Evolutionary conservation across 371 early-diverging fungal genomes (phyloP).

Genomic region (Syncephalastrum contaminatum): DNA sequence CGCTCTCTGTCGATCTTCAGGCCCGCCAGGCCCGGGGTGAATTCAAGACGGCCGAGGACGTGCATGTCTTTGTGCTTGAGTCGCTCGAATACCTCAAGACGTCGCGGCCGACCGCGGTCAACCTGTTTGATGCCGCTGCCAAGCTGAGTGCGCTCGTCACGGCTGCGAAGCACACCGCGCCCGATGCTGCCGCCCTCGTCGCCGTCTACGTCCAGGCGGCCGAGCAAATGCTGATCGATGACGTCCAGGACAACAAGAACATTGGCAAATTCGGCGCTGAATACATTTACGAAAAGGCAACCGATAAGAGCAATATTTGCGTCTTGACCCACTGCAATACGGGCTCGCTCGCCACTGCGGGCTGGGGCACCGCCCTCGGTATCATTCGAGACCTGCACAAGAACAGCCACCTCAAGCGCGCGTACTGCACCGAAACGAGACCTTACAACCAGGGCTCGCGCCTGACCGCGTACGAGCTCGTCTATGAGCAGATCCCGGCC

Average conservation of each 20-base stretch:
- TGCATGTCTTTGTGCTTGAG: slow-evolving; percentile 51
- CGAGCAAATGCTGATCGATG: slow-evolving; percentile 83
- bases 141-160: slow-evolving; percentile 56
- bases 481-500: slow-evolving; percentile 88
- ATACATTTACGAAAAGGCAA: slow-evolving; percentile 49
- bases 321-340: slow-evolving; percentile 97
- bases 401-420: slow-evolving; percentile 64
- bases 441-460: slow-evolving; percentile 97
- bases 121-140: slow-evolving; percentile 90
- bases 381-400: slow-evolving; percentile 82
- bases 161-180: slow-evolving; percentile 15
- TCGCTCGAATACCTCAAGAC: slow-evolving; percentile 82
- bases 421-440: slow-evolving; percentile 94
- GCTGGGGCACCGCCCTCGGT: slow-evolving; percentile 86
- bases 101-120: slow-evolving; percentile 96
- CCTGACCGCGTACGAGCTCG: slow-evolving; percentile 93
- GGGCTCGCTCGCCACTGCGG: slow-evolving; percentile 86
- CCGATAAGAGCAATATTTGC: slow-evolving; percentile 45
- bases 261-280: slow-evolving; percentile 86
- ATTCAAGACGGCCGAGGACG: slow-evolving; percentile 44
- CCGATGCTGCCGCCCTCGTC: slow-evolving; percentile 41
- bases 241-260: slow-evolving; percentile 84
- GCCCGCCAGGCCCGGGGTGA: slow-evolving; percentile 27
- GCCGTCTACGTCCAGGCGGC: slow-evolving; percentile 69
- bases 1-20: slow-evolving; percentile 84